These are phyloP conservation scores for Botrytis deweyae DNA, from an alignment of 2,329 filamentous ascomycete species.

Conservation along the genomic window DNA sequence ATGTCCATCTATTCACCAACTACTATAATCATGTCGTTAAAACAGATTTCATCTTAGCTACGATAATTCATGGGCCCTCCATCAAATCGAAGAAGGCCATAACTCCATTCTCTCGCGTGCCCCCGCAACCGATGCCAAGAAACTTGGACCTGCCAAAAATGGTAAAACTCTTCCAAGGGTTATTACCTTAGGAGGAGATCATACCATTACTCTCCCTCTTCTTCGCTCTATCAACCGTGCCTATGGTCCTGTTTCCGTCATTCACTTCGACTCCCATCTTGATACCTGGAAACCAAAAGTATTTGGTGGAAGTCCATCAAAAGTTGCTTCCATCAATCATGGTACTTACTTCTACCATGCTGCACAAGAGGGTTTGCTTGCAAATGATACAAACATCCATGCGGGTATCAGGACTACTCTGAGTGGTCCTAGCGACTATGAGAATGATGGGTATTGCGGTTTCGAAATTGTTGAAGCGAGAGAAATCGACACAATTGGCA, in stretches of 20 bases:
- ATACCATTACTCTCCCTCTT: slow-evolving; percentile 61
- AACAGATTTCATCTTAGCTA: slow-evolving; percentile 51
- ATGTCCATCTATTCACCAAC: slow-evolving; percentile 39
- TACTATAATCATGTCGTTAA: not conserved
- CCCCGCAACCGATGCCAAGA: slow-evolving; percentile 66
- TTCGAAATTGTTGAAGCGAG: slow-evolving; percentile 79
- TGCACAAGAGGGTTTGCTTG: slow-evolving; percentile 70
- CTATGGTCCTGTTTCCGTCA: slow-evolving; percentile 60
- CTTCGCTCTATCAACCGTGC: slow-evolving; percentile 59
- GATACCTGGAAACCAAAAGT: slow-evolving; percentile 83
- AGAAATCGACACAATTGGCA: slow-evolving; percentile 67
- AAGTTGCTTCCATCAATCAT: slow-evolving; percentile 78
- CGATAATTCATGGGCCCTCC: slow-evolving; percentile 77
- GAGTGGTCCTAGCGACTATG: slow-evolving; percentile 75
- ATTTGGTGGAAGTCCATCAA: slow-evolving; percentile 76
- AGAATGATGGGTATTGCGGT: slow-evolving; percentile 81
- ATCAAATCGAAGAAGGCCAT: slow-evolving; percentile 85
- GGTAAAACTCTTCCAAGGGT: slow-evolving; percentile 76
- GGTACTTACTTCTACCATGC: slow-evolving; percentile 90
- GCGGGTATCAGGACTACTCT: slow-evolving; percentile 83
- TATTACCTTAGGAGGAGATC: slow-evolving; percentile 71
- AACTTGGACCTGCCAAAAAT: slow-evolving; percentile 66
- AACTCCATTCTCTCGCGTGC: slow-evolving; percentile 69
- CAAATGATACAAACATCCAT: slow-evolving; percentile 84
- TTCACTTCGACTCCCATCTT: slow-evolving; percentile 63